Evolutionary conservation across 225 moss, liverwort and hornwort species (phyloP).

Genomic region (Marchantia paleacea): DNA sequence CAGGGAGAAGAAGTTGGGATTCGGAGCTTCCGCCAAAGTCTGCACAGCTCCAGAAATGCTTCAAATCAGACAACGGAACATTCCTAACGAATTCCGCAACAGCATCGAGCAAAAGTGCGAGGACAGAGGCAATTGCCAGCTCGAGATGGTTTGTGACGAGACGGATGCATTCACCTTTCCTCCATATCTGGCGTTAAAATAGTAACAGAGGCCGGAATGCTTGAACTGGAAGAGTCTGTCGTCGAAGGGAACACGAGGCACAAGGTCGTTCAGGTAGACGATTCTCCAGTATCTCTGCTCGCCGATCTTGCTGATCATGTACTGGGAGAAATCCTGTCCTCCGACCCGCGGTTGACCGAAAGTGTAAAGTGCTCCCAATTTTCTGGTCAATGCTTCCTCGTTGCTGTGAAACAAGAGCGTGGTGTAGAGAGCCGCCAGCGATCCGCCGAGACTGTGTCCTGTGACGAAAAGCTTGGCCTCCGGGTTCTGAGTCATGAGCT

Average conservation of each 20-base stretch:
- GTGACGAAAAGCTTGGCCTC: constrained; percentile 66
- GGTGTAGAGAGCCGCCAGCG: constrained; percentile 51
- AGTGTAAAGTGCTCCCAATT: constrained; percentile 59
- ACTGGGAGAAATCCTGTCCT: constrained; percentile 36
- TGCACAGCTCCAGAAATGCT: neutral
- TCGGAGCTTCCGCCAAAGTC: constrained; percentile 37
- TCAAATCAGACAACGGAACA: constrained; percentile 1
- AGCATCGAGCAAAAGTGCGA: neutral
- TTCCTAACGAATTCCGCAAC: too few species aligned
- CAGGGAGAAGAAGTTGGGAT: constrained; percentile 46
- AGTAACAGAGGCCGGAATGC: constrained; percentile 59
- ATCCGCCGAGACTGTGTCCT: constrained; percentile 76
- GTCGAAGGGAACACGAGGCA: constrained; percentile 64
- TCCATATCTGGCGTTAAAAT: constrained; percentile 51
- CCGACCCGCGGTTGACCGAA: constrained; percentile 80
- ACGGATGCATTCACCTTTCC: constrained; percentile 21
- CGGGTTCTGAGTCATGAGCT: constrained; percentile 41
- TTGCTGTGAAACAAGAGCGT: constrained; percentile 51
- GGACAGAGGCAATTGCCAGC: neutral
- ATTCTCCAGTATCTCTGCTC: constrained; percentile 43
- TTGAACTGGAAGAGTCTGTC: constrained; percentile 47
- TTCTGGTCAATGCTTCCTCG: constrained; percentile 28
- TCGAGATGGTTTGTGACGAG: neutral
- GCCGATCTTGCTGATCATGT: constrained; percentile 16
- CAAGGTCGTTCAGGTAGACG: constrained; percentile 68